Evolutionary conservation across 306 rosid genomes (phyloP).

Genomic region (Cucurbita maxima): DNA sequence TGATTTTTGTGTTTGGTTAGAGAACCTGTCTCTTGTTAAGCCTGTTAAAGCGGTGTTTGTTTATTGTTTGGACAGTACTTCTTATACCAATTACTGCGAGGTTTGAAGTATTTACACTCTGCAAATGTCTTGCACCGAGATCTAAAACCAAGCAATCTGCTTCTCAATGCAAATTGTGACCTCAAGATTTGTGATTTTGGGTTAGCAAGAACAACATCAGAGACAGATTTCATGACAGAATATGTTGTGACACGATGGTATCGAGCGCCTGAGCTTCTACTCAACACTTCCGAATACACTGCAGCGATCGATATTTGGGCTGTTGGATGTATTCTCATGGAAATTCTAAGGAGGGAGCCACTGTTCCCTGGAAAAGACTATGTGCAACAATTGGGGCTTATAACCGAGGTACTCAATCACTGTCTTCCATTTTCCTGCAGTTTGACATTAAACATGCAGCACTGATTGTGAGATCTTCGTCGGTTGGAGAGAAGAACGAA

Average conservation of each 20-base stretch:
- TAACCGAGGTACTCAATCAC: conserved; percentile 34
- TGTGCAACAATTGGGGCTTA: conserved; percentile 50
- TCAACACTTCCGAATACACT: conserved; percentile 57
- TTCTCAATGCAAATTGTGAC: conserved; percentile 50
- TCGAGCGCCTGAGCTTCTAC: conserved; percentile 57
- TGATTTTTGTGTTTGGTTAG: not conserved
- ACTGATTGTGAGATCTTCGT: not conserved
- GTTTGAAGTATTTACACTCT: conserved; percentile 59
- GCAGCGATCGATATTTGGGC: conserved; percentile 69
- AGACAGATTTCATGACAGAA: conserved; percentile 66
- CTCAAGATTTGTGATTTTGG: conserved; percentile 74
- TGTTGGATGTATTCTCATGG: conserved; percentile 64
- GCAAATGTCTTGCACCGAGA: conserved; percentile 67
- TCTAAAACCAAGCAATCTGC: conserved; percentile 56
- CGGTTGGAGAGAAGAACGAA: too few relatives aligned
- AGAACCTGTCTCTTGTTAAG: not conserved
- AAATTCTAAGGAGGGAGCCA: conserved; percentile 49
- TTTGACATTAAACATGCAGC: not conserved
- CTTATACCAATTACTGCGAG: conserved; percentile 47
- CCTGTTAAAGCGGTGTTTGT: not conserved
- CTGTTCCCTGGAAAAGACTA: conserved; percentile 61
- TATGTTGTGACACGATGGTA: conserved; percentile 69
- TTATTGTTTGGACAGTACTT: conserved; percentile 33
- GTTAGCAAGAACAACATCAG: conserved; percentile 66
- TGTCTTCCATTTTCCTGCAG: not conserved